Percentiles rank a stretch among this genome's conserved stretches.
phyloP scores from a whole-genome alignment of 768 basidiomycete genomes.

The Boletellus emodensis region DNA sequence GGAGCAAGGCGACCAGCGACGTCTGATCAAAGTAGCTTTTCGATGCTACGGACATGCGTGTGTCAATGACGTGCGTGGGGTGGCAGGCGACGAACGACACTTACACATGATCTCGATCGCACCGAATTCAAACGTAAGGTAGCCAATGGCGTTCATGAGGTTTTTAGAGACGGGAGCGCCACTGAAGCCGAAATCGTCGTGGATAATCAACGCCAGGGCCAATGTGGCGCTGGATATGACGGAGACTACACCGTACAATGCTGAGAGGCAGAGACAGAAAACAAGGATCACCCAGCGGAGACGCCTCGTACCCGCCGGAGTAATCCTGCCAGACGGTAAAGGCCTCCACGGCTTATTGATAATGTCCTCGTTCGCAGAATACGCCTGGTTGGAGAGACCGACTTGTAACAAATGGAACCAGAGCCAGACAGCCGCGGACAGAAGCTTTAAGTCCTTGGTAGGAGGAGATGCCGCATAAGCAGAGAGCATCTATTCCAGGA shows the following conservation, averaged over 20 bases:
- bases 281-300: conserved; percentile 33
- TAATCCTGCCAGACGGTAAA: conserved; percentile 33
- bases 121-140: no score
- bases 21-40: conserved; percentile 7
- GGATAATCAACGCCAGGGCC: conserved; percentile 17
- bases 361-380: conserved; percentile 27
- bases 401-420: conserved; percentile 34
- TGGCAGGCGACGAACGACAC: no score
- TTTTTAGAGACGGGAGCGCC: no score
- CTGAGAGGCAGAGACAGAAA: conserved; percentile 26
- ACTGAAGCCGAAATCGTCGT: conserved; percentile 26
- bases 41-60: conserved; percentile 1
- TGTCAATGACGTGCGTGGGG: no score
- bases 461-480: conserved; percentile 4
- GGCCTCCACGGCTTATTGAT: conserved; percentile 37
- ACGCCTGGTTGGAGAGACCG: conserved; percentile 32
- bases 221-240: conserved; percentile 21
- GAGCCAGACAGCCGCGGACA: conserved; percentile 21
- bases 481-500: conserved; percentile 7
- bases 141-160: no score
- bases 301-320: conserved; percentile 12
- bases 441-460: not conserved
- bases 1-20: conserved; percentile 16
- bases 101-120: no score
- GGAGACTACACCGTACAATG: conserved; percentile 16